Conservation (phyloP, 805 yeast species). For the Ogataea thermomethanolica region DNA sequence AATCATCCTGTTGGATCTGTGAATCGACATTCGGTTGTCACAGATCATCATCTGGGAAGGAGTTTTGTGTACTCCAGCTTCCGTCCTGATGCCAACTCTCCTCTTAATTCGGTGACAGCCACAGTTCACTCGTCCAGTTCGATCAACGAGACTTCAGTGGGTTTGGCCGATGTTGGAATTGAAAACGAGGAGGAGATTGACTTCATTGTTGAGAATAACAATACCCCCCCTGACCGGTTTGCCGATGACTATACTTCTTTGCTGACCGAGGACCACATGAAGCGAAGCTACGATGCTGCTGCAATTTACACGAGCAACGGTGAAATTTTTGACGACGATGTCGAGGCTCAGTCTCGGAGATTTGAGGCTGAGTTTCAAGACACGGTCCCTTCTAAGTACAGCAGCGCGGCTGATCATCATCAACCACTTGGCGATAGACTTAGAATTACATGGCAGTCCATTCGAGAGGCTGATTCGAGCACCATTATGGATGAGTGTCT, state of each 20-base stretch:
- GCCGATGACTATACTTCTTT: conserved; percentile 5
- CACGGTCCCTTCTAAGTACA: conserved; percentile 2
- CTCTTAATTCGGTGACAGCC: conserved; percentile 33
- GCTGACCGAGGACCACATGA: conserved; percentile 1
- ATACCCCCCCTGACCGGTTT: conserved; percentile 6
- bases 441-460: conserved; percentile 1
- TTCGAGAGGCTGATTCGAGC: conserved; percentile 19
- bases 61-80: conserved; percentile 37
- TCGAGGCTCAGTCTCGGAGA: conserved; percentile 6
- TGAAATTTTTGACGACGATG: background rate
- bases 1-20: conserved; percentile 8
- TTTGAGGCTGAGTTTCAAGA: background rate
- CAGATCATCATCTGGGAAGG: conserved; percentile 36
- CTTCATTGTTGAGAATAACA: conserved; percentile 1
- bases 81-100: conserved; percentile 23
- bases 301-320: background rate
- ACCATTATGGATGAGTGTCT: conserved; percentile 26
- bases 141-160: conserved; percentile 56
- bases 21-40: conserved; percentile 22
- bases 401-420: conserved; percentile 2
- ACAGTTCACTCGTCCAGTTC: conserved; percentile 45
- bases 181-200: conserved; percentile 4
- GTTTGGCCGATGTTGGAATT: conserved; percentile 54
- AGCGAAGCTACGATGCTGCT: conserved; percentile 4
- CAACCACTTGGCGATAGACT: conserved; percentile 1